Evolutionary conservation across 2,329 filamentous ascomycete genomes (phyloP).

Genomic region (Trichoderma koningii): DNA sequence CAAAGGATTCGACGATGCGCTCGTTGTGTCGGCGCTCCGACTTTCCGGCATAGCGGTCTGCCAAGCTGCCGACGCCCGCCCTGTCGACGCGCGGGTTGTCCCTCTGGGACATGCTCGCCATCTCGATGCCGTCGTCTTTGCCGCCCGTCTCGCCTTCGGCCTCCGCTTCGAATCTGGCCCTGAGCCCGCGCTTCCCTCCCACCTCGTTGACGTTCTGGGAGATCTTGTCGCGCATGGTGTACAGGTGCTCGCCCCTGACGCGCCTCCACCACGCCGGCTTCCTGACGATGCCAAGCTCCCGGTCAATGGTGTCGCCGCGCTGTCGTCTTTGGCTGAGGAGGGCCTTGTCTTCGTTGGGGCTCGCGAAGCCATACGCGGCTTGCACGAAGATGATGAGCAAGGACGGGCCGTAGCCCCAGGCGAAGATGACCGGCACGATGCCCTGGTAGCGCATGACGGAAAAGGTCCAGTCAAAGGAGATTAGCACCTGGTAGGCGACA

Average conservation of each 20-base stretch:
- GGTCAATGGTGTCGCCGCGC: conserved; percentile 58
- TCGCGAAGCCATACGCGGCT: conserved; percentile 57
- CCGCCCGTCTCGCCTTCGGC: conserved; percentile 37
- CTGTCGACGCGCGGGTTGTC: conserved; percentile 39
- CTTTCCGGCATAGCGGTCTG: conserved; percentile 45
- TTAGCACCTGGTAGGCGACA: conserved; percentile 61
- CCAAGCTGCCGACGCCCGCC: conserved; percentile 36
- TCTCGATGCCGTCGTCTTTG: conserved; percentile 44
- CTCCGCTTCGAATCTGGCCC: conserved; percentile 45
- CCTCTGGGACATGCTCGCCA: conserved; percentile 37
- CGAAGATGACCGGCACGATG: conserved; percentile 58
- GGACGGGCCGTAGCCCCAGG: conserved; percentile 62
- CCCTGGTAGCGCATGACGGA: conserved; percentile 60
- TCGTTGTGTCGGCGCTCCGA: conserved; percentile 50
- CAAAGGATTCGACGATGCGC: conserved; percentile 46
- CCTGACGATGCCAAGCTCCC: conserved; percentile 60
- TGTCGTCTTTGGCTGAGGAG: conserved; percentile 64
- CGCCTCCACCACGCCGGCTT: conserved; percentile 70
- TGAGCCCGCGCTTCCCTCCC: conserved; percentile 50
- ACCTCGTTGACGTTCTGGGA: conserved; percentile 58
- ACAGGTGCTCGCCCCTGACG: conserved; percentile 48
- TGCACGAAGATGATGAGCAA: conserved; percentile 60
- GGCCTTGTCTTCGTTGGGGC: conserved; percentile 69
- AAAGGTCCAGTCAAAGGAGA: conserved; percentile 60
- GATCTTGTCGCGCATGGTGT: conserved; percentile 54